These are phyloP conservation scores for Leishmania gerbilli DNA, from an alignment of 208 protist species.

Conservation along the genomic window DNA sequence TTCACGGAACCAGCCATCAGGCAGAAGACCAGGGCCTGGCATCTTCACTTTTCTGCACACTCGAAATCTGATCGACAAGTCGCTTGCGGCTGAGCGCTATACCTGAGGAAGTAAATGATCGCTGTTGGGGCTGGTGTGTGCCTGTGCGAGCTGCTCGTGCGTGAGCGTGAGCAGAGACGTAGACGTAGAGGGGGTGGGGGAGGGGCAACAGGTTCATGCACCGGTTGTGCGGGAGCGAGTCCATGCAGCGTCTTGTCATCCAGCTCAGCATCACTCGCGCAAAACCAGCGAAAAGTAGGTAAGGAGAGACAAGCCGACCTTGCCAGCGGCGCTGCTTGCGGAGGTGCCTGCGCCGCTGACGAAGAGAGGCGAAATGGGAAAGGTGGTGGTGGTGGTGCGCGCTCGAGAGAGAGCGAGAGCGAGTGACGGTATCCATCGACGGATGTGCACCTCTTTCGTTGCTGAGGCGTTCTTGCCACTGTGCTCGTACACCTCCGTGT, in stretches of 20 bases:
- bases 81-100: neutral
- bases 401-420: too few relatives aligned
- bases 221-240: neutral
- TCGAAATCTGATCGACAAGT: neutral
- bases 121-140: neutral
- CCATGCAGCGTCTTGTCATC: too few relatives aligned
- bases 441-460: too few relatives aligned
- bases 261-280: too few relatives aligned
- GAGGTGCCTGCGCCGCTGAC: neutral
- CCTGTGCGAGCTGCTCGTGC: neutral
- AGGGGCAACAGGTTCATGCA: neutral
- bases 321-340: too few relatives aligned
- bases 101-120: neutral
- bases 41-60: conserved; percentile 15
- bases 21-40: conserved; percentile 72
- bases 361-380: neutral
- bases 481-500: too few relatives aligned
- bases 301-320: too few relatives aligned
- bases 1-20: conserved; percentile 93
- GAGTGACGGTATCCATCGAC: too few relatives aligned
- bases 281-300: too few relatives aligned
- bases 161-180: neutral
- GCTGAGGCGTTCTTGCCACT: too few relatives aligned
- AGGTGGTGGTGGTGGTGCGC: neutral
- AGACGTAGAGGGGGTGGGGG: neutral